Evolutionary conservation across 768 basidiomycete genomes (phyloP), one percentile per base, ranked within the genome.

Genomic region (Mycena galericulata): DNA sequence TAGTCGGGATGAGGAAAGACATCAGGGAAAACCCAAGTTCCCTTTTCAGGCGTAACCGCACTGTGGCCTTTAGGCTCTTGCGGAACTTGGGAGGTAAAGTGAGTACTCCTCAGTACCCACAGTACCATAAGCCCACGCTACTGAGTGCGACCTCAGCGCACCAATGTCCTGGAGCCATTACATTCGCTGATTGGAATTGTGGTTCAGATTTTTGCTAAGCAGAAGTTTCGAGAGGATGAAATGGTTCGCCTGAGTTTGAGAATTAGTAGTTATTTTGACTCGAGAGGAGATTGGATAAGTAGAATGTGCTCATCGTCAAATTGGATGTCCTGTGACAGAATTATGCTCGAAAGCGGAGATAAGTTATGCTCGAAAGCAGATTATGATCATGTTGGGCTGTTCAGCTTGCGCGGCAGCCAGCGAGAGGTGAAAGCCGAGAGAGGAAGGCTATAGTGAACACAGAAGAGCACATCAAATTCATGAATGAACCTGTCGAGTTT

Each of bases 1-100:
- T 53, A 6, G 54, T 26, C 24, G 6, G 53, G 38, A 41, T 56
- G 54, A 57, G 55, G 55, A 43, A 41, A 57, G 55, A 57, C 55
- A 57, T 57, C 55, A 57, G 55, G 55, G 54, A 57, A 57, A 57
- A 57, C 55, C 40, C 53, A 40, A 55, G 53, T 40, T 55, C 53
- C 53, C 53, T 53, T 53, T 53, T 11, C 51, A 53, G 51, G 51
- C n/a, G 54, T 55, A 55, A 55, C 54, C 54, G 24, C 55, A 57
- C 55, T 57, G 55, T 57, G 55, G 55, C 55, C 55, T 41, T 57
- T 30, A 43, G 55, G 55, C 55, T 57, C 55, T 43, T 57, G 26
- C 40, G 40, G 14, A 57, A 57, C 55, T 26, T 41, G 55, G 55
- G 55, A 57, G 55, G 41, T 40, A 57, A 57, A 57, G 26, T 26